phyloP scores from a whole-genome alignment of 306 rosid species.

The Biancaea sappan region DNA sequence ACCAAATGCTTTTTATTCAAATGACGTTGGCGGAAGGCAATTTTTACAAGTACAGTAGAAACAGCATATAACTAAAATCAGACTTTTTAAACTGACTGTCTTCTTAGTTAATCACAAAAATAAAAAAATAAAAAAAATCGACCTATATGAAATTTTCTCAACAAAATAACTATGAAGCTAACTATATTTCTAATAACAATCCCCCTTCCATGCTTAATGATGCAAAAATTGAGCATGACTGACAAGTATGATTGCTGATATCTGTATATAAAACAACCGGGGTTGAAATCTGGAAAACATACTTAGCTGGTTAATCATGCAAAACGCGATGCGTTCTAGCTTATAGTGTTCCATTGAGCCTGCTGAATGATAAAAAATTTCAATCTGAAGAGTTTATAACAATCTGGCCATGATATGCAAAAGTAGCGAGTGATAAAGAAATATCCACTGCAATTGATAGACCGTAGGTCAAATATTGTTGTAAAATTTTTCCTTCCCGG shows the following conservation, averaged over 20 bases:
- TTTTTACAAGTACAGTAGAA: not conserved
- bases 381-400: not conserved
- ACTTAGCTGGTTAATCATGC: not conserved
- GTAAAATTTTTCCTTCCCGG: not conserved
- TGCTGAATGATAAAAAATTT: not conserved
- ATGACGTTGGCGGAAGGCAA: not conserved
- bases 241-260: not conserved
- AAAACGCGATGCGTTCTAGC: not conserved
- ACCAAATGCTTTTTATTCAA: not conserved
- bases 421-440: not conserved
- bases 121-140: not conserved
- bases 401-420: not conserved
- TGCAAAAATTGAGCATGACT: not conserved
- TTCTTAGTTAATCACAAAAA: not conserved
- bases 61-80: not conserved
- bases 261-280: not conserved
- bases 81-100: not conserved
- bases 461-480: not conserved
- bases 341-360: not conserved
- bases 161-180: not conserved
- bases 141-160: not conserved
- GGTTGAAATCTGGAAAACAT: not conserved
- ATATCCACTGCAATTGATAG: slow-evolving; percentile 17
- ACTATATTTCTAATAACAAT: not conserved
- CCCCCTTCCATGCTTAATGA: not conserved